phyloP scores from a whole-genome alignment of 2,329 filamentous ascomycete species.

The Chrysoporthe puriensis region DNA sequence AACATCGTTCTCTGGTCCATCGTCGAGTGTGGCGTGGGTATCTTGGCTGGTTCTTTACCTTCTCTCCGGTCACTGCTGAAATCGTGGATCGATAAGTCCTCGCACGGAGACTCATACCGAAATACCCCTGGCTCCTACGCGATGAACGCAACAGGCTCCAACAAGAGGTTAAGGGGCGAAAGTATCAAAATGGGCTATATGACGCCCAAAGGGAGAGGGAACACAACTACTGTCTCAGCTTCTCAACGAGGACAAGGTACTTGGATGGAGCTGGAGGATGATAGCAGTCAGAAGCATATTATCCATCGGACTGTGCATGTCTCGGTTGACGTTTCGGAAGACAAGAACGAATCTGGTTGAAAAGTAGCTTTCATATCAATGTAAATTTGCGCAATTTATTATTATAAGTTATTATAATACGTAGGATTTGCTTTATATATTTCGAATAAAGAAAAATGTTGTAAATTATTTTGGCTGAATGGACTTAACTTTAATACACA shows the following conservation, averaged over 20 bases:
- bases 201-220: conserved; percentile 1
- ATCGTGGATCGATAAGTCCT: conserved; percentile 20
- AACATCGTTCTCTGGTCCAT: conserved; percentile 23
- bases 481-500: no score
- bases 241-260: neutral
- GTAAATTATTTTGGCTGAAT: no score
- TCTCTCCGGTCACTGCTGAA: conserved; percentile 20
- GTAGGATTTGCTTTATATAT: no score
- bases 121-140: neutral
- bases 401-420: no score
- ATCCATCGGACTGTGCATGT: conserved; percentile 15
- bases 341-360: neutral
- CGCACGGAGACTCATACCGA: conserved; percentile 5
- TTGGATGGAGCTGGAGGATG: conserved; percentile 16
- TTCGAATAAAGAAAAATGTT: no score
- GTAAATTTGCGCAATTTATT: no score
- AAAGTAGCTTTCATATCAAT: neutral
- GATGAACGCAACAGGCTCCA: neutral
- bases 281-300: conserved; percentile 18
- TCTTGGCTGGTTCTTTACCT: conserved; percentile 17
- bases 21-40: conserved; percentile 18
- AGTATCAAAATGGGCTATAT: conserved; percentile 20
- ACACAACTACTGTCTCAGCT: conserved; percentile 15
- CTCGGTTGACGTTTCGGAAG: conserved; percentile 14
- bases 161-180: neutral